A percentile compares a stretch with the other conserved stretches of the same genome.
phyloP scores from a whole-genome alignment of 768 basidiomycete genomes.

The Termitomyces sp. region DNA sequence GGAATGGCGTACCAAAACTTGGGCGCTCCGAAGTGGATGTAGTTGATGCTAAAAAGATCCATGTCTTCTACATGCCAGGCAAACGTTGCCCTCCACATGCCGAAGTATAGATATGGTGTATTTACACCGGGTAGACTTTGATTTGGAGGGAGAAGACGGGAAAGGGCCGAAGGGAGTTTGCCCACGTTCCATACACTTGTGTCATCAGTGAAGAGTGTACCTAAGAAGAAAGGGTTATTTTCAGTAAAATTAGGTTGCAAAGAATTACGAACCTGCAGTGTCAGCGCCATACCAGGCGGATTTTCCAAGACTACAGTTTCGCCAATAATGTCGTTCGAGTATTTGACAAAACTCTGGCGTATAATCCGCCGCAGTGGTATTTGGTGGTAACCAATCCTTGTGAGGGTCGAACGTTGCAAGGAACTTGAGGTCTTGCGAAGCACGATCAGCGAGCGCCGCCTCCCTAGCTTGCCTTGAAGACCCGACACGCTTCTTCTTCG shows the following conservation, averaged over 20 bases:
- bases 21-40: slow-evolving; percentile 96
- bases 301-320: slow-evolving; percentile 82
- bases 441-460: slow-evolving; percentile 44
- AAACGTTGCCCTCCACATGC: slow-evolving; percentile 99
- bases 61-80: slow-evolving; percentile 99
- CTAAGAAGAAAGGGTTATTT: slow-evolving; percentile 19
- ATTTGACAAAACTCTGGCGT: slow-evolving; percentile 83
- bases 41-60: slow-evolving; percentile 99
- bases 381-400: slow-evolving; percentile 74
- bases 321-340: slow-evolving; percentile 89
- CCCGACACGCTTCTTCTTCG: slow-evolving; percentile 29
- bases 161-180: slow-evolving; percentile 79
- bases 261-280: slow-evolving; percentile 62
- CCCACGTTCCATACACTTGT: slow-evolving; percentile 94
- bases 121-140: slow-evolving; percentile 91
- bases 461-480: slow-evolving; percentile 45
- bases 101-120: slow-evolving; percentile 95
- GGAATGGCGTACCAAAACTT: slow-evolving; percentile 98
- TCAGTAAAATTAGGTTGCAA: background rate
- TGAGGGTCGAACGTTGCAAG: slow-evolving; percentile 67
- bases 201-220: slow-evolving; percentile 67
- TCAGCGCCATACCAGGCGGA: slow-evolving; percentile 99
- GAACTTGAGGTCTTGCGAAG: slow-evolving; percentile 47
- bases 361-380: slow-evolving; percentile 72
- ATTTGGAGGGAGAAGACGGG: slow-evolving; percentile 65